A percentile compares a stretch with the other conserved stretches of the same genome.
phyloP scores from a whole-genome alignment of 768 basidiomycete genomes.

The Phanerochaete carnosa region DNA sequence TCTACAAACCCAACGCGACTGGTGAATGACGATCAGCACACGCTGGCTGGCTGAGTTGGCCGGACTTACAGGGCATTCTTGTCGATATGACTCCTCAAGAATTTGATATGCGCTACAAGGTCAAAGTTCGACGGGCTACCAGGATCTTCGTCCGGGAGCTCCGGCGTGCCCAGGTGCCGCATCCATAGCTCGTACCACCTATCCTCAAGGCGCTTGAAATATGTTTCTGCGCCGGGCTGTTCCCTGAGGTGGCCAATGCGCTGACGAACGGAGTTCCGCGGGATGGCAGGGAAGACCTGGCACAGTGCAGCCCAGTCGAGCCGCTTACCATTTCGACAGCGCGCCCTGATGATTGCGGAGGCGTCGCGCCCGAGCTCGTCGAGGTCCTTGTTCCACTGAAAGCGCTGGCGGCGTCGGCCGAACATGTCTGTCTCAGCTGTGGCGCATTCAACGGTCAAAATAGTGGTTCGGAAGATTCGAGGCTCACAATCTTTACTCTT shows the following conservation, averaged over 20 bases:
- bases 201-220: constrained; percentile 76
- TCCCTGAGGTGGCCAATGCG: constrained; percentile 61
- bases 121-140: constrained; percentile 71
- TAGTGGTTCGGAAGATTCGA: not conserved
- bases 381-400: constrained; percentile 82
- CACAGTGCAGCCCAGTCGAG: constrained; percentile 72
- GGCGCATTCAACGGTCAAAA: not conserved
- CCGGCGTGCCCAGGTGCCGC: constrained; percentile 60
- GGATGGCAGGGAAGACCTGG: constrained; percentile 78
- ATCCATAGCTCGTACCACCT: constrained; percentile 80
- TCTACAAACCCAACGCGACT: constrained; percentile 67
- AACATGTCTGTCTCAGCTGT: constrained; percentile 6
- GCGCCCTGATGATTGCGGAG: constrained; percentile 75
- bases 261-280: constrained; percentile 67
- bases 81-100: constrained; percentile 77
- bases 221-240: constrained; percentile 64
- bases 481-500: constrained; percentile 22
- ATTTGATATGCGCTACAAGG: constrained; percentile 75
- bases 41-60: constrained; percentile 14
- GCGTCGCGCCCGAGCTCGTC: constrained; percentile 89
- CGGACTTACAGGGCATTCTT: constrained; percentile 81
- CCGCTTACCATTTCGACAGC: constrained; percentile 58
- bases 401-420: constrained; percentile 51
- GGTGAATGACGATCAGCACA: not conserved
- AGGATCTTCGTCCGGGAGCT: constrained; percentile 70